Base-by-base conservation (phyloP, 2,329 filamentous ascomycete genomes). In the Aspergillus udagawae region DNA sequence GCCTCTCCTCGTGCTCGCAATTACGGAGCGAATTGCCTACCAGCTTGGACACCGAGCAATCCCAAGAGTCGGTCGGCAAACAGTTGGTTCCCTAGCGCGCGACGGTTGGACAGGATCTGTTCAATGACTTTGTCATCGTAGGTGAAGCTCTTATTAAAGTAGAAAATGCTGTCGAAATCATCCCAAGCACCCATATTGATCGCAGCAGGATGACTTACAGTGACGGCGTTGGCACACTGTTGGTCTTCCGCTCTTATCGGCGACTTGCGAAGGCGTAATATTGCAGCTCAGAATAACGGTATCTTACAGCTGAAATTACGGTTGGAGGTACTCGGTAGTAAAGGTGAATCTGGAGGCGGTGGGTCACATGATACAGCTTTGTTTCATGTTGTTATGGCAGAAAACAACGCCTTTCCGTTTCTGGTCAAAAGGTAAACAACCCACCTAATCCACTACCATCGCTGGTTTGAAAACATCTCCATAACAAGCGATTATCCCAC, bases 21-120 rank as follows among this genome's bases (percentile, higher is more conserved):
- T 21, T 49, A 55, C 69, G 17, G 49, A 50, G 44, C 21, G 14
- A 47, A 47, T 45, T 51, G 64, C 71, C 67, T 73, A 91, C 90
- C 83, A 74, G 88, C 86, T 64, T 82, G 80, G 57, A 94, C 83
- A 28, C 88, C 85, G 28, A 93, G 77, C 0, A 87, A 81, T 55
- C 83, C 84, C 59, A 94, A 77, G 44, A 95, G 84, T 54, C 88
- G 85, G 72, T 95, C 91, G 68, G 93, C 87, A 74, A 94, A 95
- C 57, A 93, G 83, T 56, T 82, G 79, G 63, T 88, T 87, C 59
- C 87, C 85, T 21, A 92, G 80, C 51, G 76, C 82, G 67, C 86
- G 88, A 64, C 90, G 86, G 68, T 84, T 84, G 29, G 80, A 76
- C 58, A 88, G 81, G 54, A 92, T 90, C 50, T 85, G 82, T 50